Percentiles rank a stretch among this genome's conserved stretches.
Conservation (phyloP, 2,329 filamentous ascomycete genomes). For the Pseudogymnoascus sp. region DNA sequence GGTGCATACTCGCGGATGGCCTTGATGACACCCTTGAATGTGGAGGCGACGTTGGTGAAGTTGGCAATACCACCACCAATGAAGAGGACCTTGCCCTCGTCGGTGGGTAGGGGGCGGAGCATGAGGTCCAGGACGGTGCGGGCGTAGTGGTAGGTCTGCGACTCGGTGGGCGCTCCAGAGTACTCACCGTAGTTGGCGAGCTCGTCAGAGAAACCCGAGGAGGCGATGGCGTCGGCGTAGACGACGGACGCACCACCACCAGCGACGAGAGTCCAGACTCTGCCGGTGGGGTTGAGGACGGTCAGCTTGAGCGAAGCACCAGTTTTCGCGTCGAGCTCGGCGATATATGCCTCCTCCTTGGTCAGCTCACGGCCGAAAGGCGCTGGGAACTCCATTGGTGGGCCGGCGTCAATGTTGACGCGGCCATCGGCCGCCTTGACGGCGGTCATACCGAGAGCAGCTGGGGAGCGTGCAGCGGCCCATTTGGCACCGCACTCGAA, state of each 20-base stretch:
- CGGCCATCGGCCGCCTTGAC: conserved; percentile 58
- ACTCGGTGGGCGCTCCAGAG: conserved; percentile 97
- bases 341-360: conserved; percentile 99
- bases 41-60: conserved; percentile 99
- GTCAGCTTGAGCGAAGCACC: conserved; percentile 98
- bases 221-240: conserved; percentile 97
- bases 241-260: conserved; percentile 99
- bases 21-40: conserved; percentile 99
- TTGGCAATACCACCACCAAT: conserved; percentile 99
- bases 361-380: conserved; percentile 96
- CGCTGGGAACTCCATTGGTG: conserved; percentile 97
- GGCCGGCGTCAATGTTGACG: conserved; percentile 90
- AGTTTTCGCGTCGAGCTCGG: conserved; percentile 97
- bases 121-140: conserved; percentile 95
- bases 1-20: conserved; percentile 85
- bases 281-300: conserved; percentile 82
- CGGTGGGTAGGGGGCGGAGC: conserved; percentile 76
- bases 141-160: conserved; percentile 98
- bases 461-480: conserved; percentile 88
- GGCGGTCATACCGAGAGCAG: conserved; percentile 74
- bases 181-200: conserved; percentile 99
- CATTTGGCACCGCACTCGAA: conserved; percentile 99
- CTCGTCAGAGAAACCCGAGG: conserved; percentile 87
- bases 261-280: conserved; percentile 96
- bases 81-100: conserved; percentile 97